phyloP scores from a whole-genome alignment of 2,329 filamentous ascomycete species.

The Paracorniculantispora psalliotae region DNA sequence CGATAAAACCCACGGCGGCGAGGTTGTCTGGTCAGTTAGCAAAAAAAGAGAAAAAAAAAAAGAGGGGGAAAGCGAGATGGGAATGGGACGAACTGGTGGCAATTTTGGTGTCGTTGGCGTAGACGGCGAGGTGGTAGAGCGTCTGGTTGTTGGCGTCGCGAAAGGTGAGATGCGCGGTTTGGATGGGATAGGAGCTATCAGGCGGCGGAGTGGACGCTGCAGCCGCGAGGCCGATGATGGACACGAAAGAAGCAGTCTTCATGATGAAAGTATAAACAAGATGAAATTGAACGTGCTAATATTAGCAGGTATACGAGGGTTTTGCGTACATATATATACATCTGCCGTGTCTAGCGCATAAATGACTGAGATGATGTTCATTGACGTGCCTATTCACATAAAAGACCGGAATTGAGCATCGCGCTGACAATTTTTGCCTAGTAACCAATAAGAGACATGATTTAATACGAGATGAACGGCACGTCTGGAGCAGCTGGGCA shows the following conservation, averaged over 20 bases:
- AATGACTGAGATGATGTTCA: too few relatives aligned
- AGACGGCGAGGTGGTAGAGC: conserved; percentile 35
- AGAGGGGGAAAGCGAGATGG: neutral
- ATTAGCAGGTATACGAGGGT: too few relatives aligned
- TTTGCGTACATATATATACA: too few relatives aligned
- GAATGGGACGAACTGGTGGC: conserved; percentile 29
- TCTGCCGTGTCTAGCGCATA: too few relatives aligned
- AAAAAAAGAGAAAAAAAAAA: neutral
- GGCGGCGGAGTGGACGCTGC: conserved; percentile 15
- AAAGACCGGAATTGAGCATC: too few relatives aligned
- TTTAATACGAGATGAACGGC: too few relatives aligned
- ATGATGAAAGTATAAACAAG: neutral
- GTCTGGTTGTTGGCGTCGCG: conserved; percentile 34
- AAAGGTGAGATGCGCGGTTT: conserved; percentile 39
- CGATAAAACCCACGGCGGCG: conserved; percentile 35
- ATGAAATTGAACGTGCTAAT: too few relatives aligned
- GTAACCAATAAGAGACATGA: too few relatives aligned
- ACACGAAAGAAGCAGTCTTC: neutral
- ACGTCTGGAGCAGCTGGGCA: too few relatives aligned
- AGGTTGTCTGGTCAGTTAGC: conserved; percentile 24
- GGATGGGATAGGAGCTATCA: conserved; percentile 21
- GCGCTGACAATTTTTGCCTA: too few relatives aligned
- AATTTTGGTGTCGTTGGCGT: conserved; percentile 35
- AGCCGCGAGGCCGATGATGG: neutral
- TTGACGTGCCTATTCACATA: too few relatives aligned